Base-by-base conservation (phyloP, 2,329 filamentous ascomycete genomes). In the Trichothecium roseum region DNA sequence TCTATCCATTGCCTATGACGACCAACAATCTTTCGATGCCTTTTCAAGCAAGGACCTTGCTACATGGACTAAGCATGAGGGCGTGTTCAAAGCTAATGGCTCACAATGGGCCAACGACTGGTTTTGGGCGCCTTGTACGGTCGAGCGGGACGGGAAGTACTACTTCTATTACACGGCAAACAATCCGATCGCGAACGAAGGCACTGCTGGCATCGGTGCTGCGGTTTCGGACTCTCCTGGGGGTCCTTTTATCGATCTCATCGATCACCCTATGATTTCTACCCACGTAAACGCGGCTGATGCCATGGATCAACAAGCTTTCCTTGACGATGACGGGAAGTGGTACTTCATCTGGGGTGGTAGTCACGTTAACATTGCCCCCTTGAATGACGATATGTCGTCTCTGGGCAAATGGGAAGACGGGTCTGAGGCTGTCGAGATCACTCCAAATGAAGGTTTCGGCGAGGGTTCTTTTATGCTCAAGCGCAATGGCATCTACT, bases 101-200 rank as follows among this genome's bases (percentile, higher is more conserved):
- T 37, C 39, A 7, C 15, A 24, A 29, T 40, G 39, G 39, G 39
- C 39, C 14, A 20, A 24, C 10, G 22, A 35, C 12, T 35, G 20
- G 15, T 43, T 48, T 9, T 42, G 45, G 28, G 14, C 44, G 26
- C 41, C 45, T 4, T 48, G 43, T 29, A 45, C 42, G 38, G 37
- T 45, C 16, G 45, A 48, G 40, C 30, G 43, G 3, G 43, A 44
- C 27, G 45, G 45, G 18, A 43, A 43, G 5, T 48, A 45, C 40
- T 48, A 48, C 30, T 44, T 40, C 28, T 40, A 34, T 32, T 40
- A 40, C 33, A 40, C 39, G 4, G 39, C 39, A 15, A 40, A 40
- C 29, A 38, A 40, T 4, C 39, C 39, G 13, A 28, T 40, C 20
- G 24, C 15, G 13, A 32, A 37, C 28, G 35, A 34, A 12, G 31